Conservation (phyloP, 225 moss, liverwort and hornwort species). For the Climacium dendroides region DNA sequence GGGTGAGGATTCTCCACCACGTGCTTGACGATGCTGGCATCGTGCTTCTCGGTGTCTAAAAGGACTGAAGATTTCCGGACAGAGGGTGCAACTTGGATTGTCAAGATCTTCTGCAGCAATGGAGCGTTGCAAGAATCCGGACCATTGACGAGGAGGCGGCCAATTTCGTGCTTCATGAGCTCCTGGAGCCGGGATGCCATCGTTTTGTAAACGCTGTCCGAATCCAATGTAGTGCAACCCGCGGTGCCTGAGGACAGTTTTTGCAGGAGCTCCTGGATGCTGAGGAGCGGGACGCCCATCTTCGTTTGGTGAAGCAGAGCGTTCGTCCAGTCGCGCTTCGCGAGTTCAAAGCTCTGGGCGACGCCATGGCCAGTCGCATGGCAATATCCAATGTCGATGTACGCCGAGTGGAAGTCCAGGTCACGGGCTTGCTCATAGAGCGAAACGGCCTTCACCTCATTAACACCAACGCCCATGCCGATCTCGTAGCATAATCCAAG, state of each 20-base stretch:
- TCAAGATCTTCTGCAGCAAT: neutral
- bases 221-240: constrained; percentile 6
- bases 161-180: constrained; percentile 19
- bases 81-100: neutral
- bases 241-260: neutral
- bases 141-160: constrained; percentile 17
- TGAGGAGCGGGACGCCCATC: neutral
- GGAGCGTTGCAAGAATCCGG: constrained; percentile 22
- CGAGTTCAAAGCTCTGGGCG: neutral
- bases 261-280: constrained; percentile 7
- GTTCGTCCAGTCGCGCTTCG: constrained; percentile 1
- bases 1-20: neutral
- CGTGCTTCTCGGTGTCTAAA: neutral
- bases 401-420: constrained; percentile 8
- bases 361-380: constrained; percentile 16
- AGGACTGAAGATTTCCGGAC: neutral
- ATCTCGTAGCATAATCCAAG: constrained; percentile 32
- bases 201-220: neutral
- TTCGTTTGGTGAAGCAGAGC: constrained; percentile 17
- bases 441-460: constrained; percentile 5
- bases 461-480: constrained; percentile 16
- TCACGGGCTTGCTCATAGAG: constrained; percentile 26
- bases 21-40: neutral
- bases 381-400: constrained; percentile 25
- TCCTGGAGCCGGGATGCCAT: constrained; percentile 12